Percentiles rank a stretch among this genome's conserved stretches.
phyloP scores from a whole-genome alignment of 805 yeast genomes.

The Saccharomycopsis babjevae region DNA sequence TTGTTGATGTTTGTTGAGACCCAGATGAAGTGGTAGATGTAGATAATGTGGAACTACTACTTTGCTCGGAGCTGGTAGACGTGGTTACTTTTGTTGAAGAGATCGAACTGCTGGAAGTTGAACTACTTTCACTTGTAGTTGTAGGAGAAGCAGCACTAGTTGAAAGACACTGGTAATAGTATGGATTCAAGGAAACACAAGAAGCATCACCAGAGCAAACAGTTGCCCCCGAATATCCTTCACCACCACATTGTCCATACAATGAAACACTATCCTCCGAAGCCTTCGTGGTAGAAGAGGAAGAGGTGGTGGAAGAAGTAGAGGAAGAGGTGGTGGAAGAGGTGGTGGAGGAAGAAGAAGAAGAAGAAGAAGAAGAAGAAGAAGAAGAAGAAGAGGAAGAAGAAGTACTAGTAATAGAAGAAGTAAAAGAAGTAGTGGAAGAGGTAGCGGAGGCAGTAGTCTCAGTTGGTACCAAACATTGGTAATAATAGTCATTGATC shows the following conservation, averaged over 20 bases:
- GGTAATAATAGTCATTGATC: conserved; percentile 22
- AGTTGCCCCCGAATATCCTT: conserved; percentile 19
- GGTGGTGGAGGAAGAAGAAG: not conserved
- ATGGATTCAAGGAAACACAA: conserved; percentile 22
- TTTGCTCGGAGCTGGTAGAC: not conserved
- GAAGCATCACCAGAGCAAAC: conserved; percentile 21
- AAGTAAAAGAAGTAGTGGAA: not conserved
- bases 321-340: not conserved
- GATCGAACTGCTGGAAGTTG: not conserved
- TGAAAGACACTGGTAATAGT: conserved; percentile 23
- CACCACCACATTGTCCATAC: conserved; percentile 23
- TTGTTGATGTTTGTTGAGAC: not conserved
- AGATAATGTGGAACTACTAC: not conserved
- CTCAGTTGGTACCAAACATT: conserved; percentile 16
- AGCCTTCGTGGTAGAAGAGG: not conserved
- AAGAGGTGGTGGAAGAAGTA: not conserved
- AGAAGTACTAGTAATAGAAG: not conserved
- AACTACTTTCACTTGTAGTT: not conserved
- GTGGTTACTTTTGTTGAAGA: not conserved
- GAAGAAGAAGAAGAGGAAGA: not conserved
- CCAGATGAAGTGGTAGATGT: not conserved
- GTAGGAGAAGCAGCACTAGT: not conserved
- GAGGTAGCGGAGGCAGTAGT: not conserved
- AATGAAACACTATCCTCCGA: not conserved
- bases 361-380: not conserved